Base-by-base conservation (phyloP, 495 filamentous ascomycete genomes). In the Tuber brumale region DNA sequence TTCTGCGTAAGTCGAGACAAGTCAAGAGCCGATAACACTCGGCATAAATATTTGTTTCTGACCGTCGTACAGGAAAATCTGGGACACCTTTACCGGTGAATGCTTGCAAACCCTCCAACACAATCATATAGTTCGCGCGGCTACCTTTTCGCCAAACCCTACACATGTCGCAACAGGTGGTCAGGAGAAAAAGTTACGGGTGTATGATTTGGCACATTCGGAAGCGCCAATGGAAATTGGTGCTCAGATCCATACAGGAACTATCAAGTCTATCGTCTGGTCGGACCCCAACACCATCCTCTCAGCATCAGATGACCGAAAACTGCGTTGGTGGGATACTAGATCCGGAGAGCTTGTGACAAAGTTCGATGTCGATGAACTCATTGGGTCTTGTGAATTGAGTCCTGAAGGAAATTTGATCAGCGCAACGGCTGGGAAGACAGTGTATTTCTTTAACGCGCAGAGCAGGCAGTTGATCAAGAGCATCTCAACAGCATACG, bases 191-290 rank as follows among this genome's bases (percentile, higher is more conserved):
- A 97, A 96, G 85, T 89, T 99, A 46, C 92, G 95, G 72, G 92
- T 99, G 75, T 99, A 94, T 83, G 96, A 98, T 80, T 85, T 99
- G 16, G 89, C 89, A 27, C 70, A 44, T 43, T 44, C 75, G 80
- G 70, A 85, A 74, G 51, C 76, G 74, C 77, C 81, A 44, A 95
- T 94, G 81, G 95, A 98, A 84, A 93, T 99, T 75, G 95, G 93
- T 1, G 86, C 90, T 16, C 93, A 92, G 31, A 86, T 91, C 18
- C 95, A 99, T 83, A 88, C 87, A 31, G 93, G 92, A 69, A 91
- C 92, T 35, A 97, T 99, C 86, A 98, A 97, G 84, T 92, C 92
- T 72, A 95, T 99, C 73, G 89, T 97, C 75, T 99, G 95, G 95
- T 91, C 92, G 76, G 93, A 97, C 78, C 91, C 91, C 69, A 97